Evolutionary conservation across 805 yeast species (phyloP).

Genomic region (Candida endomychidarum): DNA sequence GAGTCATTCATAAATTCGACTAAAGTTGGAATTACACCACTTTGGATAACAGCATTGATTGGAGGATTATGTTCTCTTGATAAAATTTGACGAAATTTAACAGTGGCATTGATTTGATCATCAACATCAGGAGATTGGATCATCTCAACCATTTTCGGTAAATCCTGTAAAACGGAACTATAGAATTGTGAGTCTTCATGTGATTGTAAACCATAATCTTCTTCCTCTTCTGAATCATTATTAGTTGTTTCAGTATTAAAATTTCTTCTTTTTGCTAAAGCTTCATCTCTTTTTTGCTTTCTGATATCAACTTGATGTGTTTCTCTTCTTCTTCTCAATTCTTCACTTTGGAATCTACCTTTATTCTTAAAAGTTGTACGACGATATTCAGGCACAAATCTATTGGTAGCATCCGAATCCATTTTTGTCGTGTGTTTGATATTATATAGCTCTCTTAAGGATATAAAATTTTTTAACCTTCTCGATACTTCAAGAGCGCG

Average conservation of each 20-base stretch:
- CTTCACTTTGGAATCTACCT: slow-evolving; percentile 91
- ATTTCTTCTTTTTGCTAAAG: slow-evolving; percentile 90
- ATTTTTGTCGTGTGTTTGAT: slow-evolving; percentile 28
- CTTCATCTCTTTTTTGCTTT: slow-evolving; percentile 95
- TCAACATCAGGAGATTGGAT: slow-evolving; percentile 75
- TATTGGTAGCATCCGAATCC: slow-evolving; percentile 75
- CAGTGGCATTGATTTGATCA: slow-evolving; percentile 82
- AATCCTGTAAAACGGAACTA: slow-evolving; percentile 51
- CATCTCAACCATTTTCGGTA: slow-evolving; percentile 83
- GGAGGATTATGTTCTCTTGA: slow-evolving; percentile 97
- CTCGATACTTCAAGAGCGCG: slow-evolving; percentile 6
- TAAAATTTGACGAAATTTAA: slow-evolving; percentile 88
- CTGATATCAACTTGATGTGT: slow-evolving; percentile 95
- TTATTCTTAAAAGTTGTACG: slow-evolving; percentile 95
- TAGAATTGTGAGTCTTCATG: slow-evolving; percentile 47
- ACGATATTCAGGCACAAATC: slow-evolving; percentile 96
- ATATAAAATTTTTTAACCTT: slow-evolving; percentile 6
- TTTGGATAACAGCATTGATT: slow-evolving; percentile 85
- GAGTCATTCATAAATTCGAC: slow-evolving; percentile 75
- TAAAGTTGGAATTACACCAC: slow-evolving; percentile 90
- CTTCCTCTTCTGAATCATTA: slow-evolving; percentile 45
- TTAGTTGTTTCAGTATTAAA: slow-evolving; percentile 42
- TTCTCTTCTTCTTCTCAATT: slow-evolving; percentile 96
- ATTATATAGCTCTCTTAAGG: slow-evolving; percentile 1
- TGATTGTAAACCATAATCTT: slow-evolving; percentile 30